Conservation (phyloP, 208 protist genomes). For the Angomonas desouzai region DNA sequence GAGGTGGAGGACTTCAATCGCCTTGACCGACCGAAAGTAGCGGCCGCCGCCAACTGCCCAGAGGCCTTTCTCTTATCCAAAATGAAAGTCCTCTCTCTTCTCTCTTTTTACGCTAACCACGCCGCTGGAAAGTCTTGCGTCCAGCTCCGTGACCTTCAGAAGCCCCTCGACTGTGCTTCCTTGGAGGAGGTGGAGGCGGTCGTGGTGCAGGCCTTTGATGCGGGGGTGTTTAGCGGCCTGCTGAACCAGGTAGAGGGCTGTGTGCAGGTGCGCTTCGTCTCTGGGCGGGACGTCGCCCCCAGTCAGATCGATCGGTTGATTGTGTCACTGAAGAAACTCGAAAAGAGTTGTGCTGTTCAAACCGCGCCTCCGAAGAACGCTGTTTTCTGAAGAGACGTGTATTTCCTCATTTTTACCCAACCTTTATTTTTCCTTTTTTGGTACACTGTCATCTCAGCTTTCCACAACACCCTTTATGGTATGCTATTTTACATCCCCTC, state of each 20-base stretch:
- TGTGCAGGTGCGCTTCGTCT: background rate
- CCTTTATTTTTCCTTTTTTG: background rate
- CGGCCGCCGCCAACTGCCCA: background rate
- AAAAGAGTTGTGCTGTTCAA: slow-evolving; percentile 1
- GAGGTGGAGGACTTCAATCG: background rate
- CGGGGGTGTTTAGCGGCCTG: background rate
- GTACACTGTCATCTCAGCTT: background rate
- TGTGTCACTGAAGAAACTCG: background rate
- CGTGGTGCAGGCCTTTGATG: background rate
- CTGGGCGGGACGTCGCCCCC: background rate
- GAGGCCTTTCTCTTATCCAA: background rate
- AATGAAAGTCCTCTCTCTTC: slow-evolving; percentile 7
- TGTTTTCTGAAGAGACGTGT: no score
- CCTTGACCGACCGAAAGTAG: background rate
- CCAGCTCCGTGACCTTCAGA: background rate
- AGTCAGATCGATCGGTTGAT: background rate
- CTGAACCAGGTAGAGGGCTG: background rate
- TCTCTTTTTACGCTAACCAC: background rate
- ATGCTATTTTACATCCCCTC: background rate
- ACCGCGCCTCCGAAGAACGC: background rate
- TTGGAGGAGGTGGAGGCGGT: slow-evolving; percentile 1
- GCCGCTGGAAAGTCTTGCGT: background rate
- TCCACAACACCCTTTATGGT: background rate
- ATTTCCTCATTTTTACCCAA: background rate
- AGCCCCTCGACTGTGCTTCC: background rate